Evolutionary conservation across 1,284 basidiomycete genomes (phyloP).

Genomic region (Melampsora larici-populina): DNA sequence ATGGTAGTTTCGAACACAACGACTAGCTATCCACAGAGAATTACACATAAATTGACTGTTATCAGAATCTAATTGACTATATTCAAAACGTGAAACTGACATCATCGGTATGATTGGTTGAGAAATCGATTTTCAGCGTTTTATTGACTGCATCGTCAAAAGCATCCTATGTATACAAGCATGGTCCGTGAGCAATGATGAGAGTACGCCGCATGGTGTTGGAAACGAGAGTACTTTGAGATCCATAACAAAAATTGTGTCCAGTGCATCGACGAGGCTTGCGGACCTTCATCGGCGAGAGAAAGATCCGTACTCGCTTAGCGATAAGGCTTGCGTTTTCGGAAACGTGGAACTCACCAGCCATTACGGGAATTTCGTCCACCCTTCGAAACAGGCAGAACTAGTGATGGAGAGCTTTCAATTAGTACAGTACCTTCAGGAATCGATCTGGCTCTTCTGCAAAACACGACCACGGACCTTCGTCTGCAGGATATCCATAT

Average conservation of each 20-base stretch:
- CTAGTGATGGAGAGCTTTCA: neutral
- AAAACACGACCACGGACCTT: slow-evolving; percentile 12
- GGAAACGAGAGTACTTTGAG: slow-evolving; percentile 8
- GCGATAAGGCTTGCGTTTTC: neutral
- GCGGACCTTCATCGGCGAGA: slow-evolving; percentile 20
- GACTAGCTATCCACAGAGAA: slow-evolving; percentile 1
- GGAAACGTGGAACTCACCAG: slow-evolving; percentile 10
- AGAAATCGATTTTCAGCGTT: slow-evolving; percentile 42
- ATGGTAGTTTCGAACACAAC: slow-evolving; percentile 39
- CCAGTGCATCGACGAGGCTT: slow-evolving; percentile 35
- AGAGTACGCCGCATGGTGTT: too few species aligned
- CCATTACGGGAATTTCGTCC: slow-evolving; percentile 36
- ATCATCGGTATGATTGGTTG: slow-evolving; percentile 17
- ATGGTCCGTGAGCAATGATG: neutral
- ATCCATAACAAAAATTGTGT: slow-evolving; percentile 39
- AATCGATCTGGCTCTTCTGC: neutral
- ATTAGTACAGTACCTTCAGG: neutral
- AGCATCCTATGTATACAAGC: slow-evolving; percentile 14
- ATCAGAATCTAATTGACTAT: neutral
- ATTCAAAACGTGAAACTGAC: neutral
- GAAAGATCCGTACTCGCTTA: neutral
- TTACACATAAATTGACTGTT: neutral
- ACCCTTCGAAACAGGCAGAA: slow-evolving; percentile 28
- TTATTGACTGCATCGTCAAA: slow-evolving; percentile 20
- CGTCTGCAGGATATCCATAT: slow-evolving; percentile 27